These are phyloP conservation scores for Botrytis tulipae DNA, from an alignment of 2,329 filamentous ascomycete genomes.

Conservation along the genomic window DNA sequence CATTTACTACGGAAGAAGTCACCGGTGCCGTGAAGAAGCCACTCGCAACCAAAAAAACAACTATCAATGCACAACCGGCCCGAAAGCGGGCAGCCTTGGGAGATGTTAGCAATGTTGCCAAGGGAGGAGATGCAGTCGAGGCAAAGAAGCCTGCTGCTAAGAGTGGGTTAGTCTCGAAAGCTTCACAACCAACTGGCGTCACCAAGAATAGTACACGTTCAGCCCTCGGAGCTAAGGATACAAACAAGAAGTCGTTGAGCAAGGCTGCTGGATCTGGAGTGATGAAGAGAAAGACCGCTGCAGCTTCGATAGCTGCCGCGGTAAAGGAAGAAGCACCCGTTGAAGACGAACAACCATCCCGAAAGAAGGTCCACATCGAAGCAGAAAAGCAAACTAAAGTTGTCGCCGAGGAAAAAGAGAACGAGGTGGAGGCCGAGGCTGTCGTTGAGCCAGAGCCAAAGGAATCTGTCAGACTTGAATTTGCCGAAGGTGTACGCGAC, in stretches of 20 bases:
- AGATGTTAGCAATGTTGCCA: constrained; percentile 93
- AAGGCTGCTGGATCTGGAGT: constrained; percentile 76
- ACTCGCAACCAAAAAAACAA: constrained; percentile 68
- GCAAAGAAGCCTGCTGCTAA: constrained; percentile 74
- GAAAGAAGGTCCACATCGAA: constrained; percentile 63
- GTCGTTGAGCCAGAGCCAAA: constrained; percentile 34
- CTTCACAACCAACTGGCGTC: constrained; percentile 75
- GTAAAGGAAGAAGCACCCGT: constrained; percentile 58
- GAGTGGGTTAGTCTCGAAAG: constrained; percentile 73
- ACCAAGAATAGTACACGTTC: constrained; percentile 66
- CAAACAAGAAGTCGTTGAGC: constrained; percentile 62
- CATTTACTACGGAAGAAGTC: constrained; percentile 59
- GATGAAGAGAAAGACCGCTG: constrained; percentile 69
- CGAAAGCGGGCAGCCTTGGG: constrained; percentile 83
- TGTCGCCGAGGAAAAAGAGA: constrained; percentile 41
- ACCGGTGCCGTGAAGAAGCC: constrained; percentile 56
- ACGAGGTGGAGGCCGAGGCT: constrained; percentile 39
- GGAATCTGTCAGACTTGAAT: constrained; percentile 32
- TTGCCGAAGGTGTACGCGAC: constrained; percentile 52
- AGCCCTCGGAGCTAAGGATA: constrained; percentile 63
- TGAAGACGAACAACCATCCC: constrained; percentile 67
- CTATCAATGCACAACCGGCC: constrained; percentile 50
- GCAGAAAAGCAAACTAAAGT: constrained; percentile 47
- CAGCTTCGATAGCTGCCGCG: constrained; percentile 49
- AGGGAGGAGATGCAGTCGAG: constrained; percentile 63